A percentile compares a stretch with the other conserved stretches of the same genome.
Conservation (phyloP, 805 yeast species). For the Kodamaea fukazawae region DNA sequence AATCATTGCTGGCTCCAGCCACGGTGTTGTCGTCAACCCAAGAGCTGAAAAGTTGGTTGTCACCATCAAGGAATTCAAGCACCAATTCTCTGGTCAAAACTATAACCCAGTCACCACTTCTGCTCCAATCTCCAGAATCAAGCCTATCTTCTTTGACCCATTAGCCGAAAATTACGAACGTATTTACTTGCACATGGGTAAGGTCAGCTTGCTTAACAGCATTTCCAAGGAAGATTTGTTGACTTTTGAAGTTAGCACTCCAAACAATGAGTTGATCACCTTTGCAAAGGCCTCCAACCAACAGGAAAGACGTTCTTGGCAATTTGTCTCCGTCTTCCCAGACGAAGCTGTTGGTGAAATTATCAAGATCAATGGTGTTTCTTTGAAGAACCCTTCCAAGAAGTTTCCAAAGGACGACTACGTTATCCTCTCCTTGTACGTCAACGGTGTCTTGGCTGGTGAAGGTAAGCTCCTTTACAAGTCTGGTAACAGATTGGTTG, state of each 20-base stretch:
- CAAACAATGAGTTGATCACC: conserved; percentile 46
- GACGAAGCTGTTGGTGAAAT: conserved; percentile 73
- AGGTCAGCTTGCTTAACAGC: conserved; percentile 32
- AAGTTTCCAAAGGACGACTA: conserved; percentile 48
- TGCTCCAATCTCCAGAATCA: conserved; percentile 60
- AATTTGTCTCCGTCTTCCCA: conserved; percentile 67
- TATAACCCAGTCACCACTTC: conserved; percentile 32
- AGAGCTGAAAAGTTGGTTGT: conserved; percentile 70
- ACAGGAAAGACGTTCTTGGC: conserved; percentile 52
- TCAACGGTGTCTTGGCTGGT: conserved; percentile 64
- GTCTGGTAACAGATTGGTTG: conserved; percentile 45
- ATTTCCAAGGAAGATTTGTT: conserved; percentile 40
- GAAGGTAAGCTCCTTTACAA: conserved; percentile 54
- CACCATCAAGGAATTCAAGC: conserved; percentile 71
- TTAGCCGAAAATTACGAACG: conserved; percentile 58
- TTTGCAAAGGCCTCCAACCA: conserved; percentile 74
- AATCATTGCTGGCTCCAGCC: conserved; percentile 68
- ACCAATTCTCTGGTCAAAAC: conserved; percentile 27
- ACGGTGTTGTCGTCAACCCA: conserved; percentile 78
- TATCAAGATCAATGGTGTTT: conserved; percentile 60
- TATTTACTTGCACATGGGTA: conserved; percentile 58
- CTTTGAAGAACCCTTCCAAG: conserved; percentile 33
- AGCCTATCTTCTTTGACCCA: conserved; percentile 64
- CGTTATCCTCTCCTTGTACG: conserved; percentile 53
- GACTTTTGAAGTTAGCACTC: conserved; percentile 53